Conservation (phyloP, 768 basidiomycete genomes). For the Boletus tylopilopsis region DNA sequence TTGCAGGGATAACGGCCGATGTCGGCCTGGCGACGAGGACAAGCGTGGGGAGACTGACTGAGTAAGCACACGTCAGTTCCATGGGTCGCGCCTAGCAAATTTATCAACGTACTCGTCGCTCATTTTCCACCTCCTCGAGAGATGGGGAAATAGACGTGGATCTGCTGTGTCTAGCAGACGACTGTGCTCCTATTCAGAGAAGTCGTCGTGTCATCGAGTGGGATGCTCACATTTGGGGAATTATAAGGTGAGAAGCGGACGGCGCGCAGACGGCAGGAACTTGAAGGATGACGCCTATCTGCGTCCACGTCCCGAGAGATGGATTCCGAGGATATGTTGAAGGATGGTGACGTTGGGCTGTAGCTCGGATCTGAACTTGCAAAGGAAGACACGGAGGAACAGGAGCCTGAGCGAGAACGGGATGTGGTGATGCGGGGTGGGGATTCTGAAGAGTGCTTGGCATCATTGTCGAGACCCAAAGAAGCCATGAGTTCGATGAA, state of each 20-base stretch:
- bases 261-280: constrained; percentile 26
- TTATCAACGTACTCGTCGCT: constrained; percentile 35
- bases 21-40: constrained; percentile 41
- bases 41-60: constrained; percentile 35
- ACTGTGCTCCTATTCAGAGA: constrained; percentile 25
- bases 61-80: constrained; percentile 29
- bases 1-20: constrained; percentile 42
- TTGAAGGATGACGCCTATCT: constrained; percentile 27
- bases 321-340: constrained; percentile 33
- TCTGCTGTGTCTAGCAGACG: constrained; percentile 44
- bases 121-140: constrained; percentile 23
- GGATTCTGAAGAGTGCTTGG: constrained; percentile 22
- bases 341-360: constrained; percentile 32
- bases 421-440: constrained; percentile 24
- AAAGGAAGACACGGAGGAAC: constrained; percentile 45
- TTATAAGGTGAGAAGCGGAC: constrained; percentile 31
- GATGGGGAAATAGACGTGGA: constrained; percentile 34
- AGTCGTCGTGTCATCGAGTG: neutral
- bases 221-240: constrained; percentile 25
- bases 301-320: constrained; percentile 26
- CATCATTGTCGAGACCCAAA: constrained; percentile 61
- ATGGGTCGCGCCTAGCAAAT: constrained; percentile 25
- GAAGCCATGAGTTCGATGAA: constrained; percentile 87
- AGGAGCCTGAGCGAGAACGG: constrained; percentile 39
- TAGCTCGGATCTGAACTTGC: constrained; percentile 32